Evolutionary conservation across 345 rosid species (phyloP).

Genomic region (Ceriops tagal): DNA sequence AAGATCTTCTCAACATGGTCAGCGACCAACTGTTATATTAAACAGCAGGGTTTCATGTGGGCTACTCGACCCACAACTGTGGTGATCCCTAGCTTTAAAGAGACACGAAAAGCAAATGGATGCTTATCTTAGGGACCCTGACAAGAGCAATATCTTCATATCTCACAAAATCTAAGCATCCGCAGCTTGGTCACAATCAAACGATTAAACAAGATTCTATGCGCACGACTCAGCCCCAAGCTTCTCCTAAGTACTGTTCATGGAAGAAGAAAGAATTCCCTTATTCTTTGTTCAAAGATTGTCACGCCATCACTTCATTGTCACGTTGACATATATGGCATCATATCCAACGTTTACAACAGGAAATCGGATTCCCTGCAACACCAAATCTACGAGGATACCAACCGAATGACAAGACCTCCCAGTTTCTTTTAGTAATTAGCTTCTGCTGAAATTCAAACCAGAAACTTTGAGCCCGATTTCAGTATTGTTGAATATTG

Average conservation of each 20-base stretch:
- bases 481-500: no score
- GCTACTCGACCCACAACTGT: constrained; percentile 4
- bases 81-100: constrained; percentile 10
- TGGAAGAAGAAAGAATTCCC: not conserved
- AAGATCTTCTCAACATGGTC: constrained; percentile 11
- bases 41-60: constrained; percentile 8
- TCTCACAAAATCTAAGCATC: constrained; percentile 6
- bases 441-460: no score
- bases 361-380: constrained; percentile 1
- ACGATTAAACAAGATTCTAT: constrained; percentile 1
- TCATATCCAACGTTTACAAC: constrained; percentile 12
- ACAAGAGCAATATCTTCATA: constrained; percentile 3
- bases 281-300: not conserved
- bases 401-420: no score
- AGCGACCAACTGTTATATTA: not conserved
- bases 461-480: no score
- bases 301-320: not conserved
- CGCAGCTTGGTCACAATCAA: constrained; percentile 9
- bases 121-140: constrained; percentile 13
- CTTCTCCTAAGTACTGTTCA: no score
- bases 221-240: not conserved
- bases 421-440: no score
- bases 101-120: constrained; percentile 2
- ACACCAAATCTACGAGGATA: not conserved
- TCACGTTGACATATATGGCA: constrained; percentile 7